Evolutionary conservation across 148 eudicot genomes (phyloP).

Genomic region (Heliamphora exappendiculata): DNA sequence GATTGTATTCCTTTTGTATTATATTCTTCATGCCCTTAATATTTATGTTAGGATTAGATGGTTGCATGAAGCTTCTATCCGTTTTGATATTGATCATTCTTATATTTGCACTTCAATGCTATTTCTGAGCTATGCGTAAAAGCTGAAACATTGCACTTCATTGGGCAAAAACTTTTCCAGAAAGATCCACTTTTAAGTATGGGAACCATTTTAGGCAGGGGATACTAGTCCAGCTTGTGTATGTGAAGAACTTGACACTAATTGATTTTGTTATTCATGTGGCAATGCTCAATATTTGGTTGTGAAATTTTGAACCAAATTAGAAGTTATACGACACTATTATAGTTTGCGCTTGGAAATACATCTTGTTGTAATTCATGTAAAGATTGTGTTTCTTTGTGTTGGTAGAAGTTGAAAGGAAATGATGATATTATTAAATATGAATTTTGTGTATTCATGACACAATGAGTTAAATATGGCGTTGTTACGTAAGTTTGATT

Average conservation of each 20-base stretch:
- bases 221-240: background rate
- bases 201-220: no score
- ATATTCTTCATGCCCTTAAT: background rate
- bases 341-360: background rate
- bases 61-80: background rate
- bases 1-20: background rate
- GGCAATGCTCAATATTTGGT: background rate
- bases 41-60: background rate
- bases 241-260: background rate
- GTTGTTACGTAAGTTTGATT: background rate
- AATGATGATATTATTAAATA: background rate
- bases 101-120: background rate
- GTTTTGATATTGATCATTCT: background rate
- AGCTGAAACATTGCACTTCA: background rate
- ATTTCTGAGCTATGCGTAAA: background rate
- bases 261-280: background rate
- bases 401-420: background rate
- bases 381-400: background rate
- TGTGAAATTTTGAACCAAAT: background rate
- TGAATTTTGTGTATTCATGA: background rate
- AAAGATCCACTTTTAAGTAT: no score
- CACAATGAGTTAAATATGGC: background rate
- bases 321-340: background rate
- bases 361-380: background rate
- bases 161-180: background rate